phyloP scores from a whole-genome alignment of 192 early-diverging fungal genomes.

The Coemansia sp. region DNA sequence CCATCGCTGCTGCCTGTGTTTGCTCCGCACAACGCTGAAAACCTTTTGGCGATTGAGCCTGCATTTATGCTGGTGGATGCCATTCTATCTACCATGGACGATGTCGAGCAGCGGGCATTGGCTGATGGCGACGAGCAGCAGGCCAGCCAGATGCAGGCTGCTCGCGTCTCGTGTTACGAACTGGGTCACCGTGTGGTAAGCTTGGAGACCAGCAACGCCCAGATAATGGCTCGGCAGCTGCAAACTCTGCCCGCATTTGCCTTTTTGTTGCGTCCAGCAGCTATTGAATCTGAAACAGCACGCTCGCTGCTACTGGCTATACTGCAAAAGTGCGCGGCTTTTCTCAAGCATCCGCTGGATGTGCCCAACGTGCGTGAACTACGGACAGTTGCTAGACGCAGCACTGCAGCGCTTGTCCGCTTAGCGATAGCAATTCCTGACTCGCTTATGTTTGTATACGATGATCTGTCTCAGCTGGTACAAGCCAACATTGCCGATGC shows the following conservation, averaged over 20 bases:
- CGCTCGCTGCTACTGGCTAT: constrained; percentile 30
- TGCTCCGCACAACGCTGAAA: background rate
- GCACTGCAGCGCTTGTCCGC: constrained; percentile 37
- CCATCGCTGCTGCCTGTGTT: constrained; percentile 33
- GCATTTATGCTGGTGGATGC: constrained; percentile 39
- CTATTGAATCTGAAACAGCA: constrained; percentile 13
- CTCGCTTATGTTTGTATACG: constrained; percentile 42
- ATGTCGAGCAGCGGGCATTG: constrained; percentile 42
- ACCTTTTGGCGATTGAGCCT: constrained; percentile 19
- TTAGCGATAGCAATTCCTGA: constrained; percentile 37
- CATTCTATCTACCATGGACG: constrained; percentile 36
- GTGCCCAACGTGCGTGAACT: constrained; percentile 7
- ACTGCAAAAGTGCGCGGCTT: constrained; percentile 25
- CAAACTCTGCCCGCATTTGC: constrained; percentile 44
- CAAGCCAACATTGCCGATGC: constrained; percentile 22
- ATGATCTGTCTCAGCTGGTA: constrained; percentile 35
- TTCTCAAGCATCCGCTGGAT: constrained; percentile 3
- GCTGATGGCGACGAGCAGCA: constrained; percentile 14
- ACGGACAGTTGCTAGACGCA: constrained; percentile 26
- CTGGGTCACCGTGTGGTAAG: constrained; percentile 22
- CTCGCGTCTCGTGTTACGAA: constrained; percentile 27
- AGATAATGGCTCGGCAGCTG: constrained; percentile 19
- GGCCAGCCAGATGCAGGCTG: constrained; percentile 3
- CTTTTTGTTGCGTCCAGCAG: constrained; percentile 36
- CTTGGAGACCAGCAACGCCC: background rate